Base-by-base conservation (phyloP, 176 grass and related monocot species). In the Hsuehochloa calcarea region DNA sequence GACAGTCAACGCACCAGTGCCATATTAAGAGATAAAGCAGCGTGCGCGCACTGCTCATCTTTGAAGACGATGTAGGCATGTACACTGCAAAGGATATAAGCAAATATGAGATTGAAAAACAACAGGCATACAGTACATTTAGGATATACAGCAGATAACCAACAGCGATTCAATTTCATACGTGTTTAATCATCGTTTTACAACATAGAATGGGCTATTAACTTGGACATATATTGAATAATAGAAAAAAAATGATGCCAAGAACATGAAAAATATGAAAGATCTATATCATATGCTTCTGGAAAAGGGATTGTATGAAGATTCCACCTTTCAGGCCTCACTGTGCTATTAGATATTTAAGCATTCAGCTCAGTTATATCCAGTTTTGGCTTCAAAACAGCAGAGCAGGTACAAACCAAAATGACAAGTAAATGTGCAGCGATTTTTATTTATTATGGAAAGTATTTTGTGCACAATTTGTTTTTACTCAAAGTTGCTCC, bases 21-120 rank as follows among this genome's bases (percentile, higher is more conserved):
- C 96, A 99, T 99, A 84, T 99, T 99, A 75, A 89, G 91, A 72
- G 86, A 88, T 44, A 96, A 85, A 78, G 96, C 89, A 68, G 91
- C 14, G 25, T 39, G 80, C 4, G 91, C 84, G 31, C 78, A 89
- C 81, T 91, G 90, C 72, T 96, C 93, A 64, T 91, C 91, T 89
- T 94, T 92, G 81, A 99, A 99, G 38, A 99, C 96, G 64, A 96
- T 92, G 83, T 99, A 99, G 64, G 93, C 96, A 94, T 99, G 85
- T 37, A 99, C 86, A 91, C 96, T 99, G 88, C 77, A 92, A 92
- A 72, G 35, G 17, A 78, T 2, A 62, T 8, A 66, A 74, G 10
- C 0, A 68, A 58, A 82, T 69, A 62, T 78, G 56, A 56, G 80
- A 68, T 51, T 22, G 15, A 73, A 55, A 15, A 43, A 29, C 29